phyloP scores from a whole-genome alignment of 164 flowering plant genomes.

The Magnolia sinica region DNA sequence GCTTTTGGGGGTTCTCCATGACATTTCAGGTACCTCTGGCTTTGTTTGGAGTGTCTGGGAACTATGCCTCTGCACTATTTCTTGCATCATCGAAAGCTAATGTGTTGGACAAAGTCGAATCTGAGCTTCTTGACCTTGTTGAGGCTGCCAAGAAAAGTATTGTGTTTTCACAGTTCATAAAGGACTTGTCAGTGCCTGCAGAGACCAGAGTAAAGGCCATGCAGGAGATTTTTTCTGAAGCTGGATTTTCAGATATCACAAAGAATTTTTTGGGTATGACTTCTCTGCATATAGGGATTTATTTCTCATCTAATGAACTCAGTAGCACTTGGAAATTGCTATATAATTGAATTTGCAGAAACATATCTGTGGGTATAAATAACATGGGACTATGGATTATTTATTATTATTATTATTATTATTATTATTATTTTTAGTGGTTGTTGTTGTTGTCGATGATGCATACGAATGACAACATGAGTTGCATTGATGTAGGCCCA shows the following conservation, averaged over 20 bases:
- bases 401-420: no score
- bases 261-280: conserved; percentile 68
- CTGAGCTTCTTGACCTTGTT: conserved; percentile 62
- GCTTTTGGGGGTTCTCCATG: neutral
- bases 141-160: conserved; percentile 66
- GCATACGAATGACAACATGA: no score
- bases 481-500: no score
- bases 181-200: conserved; percentile 57
- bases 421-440: no score
- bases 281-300: neutral
- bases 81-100: conserved; percentile 64
- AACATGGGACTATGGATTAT: no score
- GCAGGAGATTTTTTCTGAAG: conserved; percentile 46
- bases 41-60: conserved; percentile 74
- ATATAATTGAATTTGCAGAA: no score
- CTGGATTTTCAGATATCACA: conserved; percentile 65
- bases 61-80: conserved; percentile 85
- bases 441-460: no score
- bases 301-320: neutral
- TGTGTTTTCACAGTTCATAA: conserved; percentile 60
- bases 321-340: neutral
- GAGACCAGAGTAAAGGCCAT: conserved; percentile 60
- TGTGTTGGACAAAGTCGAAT: conserved; percentile 66
- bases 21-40: conserved; percentile 60
- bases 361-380: no score